Percentiles rank a stretch among this genome's conserved stretches.
Conservation (phyloP, 2,329 filamentous ascomycete species). For the Colletotrichum gloeosporioides region DNA sequence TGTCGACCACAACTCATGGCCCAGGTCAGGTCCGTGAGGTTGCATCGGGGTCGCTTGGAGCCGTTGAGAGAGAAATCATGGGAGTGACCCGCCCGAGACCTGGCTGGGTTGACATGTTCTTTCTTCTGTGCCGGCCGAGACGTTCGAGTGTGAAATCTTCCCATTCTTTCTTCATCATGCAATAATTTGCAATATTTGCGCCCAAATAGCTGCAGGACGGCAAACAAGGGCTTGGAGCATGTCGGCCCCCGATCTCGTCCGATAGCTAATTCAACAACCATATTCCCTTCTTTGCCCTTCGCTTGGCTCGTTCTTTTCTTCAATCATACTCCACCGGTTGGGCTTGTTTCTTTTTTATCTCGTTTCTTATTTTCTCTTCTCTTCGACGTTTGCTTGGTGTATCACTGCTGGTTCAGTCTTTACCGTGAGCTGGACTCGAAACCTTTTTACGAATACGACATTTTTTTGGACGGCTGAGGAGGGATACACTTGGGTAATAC, state of each 20-base stretch:
- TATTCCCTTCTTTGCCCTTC: background rate
- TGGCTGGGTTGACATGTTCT: background rate
- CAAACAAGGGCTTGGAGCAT: background rate
- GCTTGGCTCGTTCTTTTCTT: background rate
- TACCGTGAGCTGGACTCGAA: conserved; percentile 9
- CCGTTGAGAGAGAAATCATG: background rate
- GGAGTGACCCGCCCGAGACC: background rate
- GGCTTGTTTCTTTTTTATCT: background rate
- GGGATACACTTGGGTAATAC: background rate
- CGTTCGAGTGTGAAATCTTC: background rate
- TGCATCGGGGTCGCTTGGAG: background rate
- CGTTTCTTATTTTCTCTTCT: background rate
- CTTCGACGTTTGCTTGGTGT: background rate
- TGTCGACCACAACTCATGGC: background rate
- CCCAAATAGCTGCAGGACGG: background rate
- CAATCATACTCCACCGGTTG: background rate
- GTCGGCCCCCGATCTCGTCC: background rate
- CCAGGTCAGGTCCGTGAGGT: background rate
- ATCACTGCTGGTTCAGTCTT: conserved; percentile 12
- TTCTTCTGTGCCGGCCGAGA: background rate
- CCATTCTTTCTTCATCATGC: background rate
- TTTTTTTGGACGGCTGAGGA: background rate
- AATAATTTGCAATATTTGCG: background rate
- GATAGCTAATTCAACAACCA: conserved; percentile 2
- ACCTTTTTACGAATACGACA: background rate